Conservation (phyloP, 129 eudicot species). For the Kitagawia praeruptora region DNA sequence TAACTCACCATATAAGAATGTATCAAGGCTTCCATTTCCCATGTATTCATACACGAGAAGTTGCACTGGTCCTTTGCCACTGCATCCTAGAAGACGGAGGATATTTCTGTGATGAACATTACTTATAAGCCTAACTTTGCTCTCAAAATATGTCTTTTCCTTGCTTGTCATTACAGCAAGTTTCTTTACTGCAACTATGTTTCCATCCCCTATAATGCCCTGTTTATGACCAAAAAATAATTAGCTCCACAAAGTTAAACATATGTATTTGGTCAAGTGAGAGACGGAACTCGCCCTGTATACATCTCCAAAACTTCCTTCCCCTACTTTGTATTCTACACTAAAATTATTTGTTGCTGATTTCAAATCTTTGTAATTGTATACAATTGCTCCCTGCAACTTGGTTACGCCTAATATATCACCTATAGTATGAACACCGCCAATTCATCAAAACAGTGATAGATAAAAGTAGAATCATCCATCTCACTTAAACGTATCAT, state of each 20-base stretch:
- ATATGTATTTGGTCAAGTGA: background rate
- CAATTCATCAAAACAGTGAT: background rate
- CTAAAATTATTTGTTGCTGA: constrained; percentile 19
- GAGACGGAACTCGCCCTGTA: constrained; percentile 6
- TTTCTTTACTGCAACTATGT: constrained; percentile 31
- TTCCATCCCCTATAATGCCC: constrained; percentile 30
- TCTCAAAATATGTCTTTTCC: constrained; percentile 31
- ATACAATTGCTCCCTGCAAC: constrained; percentile 22
- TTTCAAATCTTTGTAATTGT: constrained; percentile 9
- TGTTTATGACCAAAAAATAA: background rate
- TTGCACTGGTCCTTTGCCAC: too few species aligned
- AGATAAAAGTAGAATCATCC: background rate
- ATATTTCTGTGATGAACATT: constrained; percentile 37
- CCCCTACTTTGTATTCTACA: constrained; percentile 30
- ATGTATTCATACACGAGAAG: too few species aligned
- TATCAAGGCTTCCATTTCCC: background rate
- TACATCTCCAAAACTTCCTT: constrained; percentile 41
- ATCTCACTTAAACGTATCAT: background rate
- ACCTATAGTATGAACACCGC: constrained; percentile 4
- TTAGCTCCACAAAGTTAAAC: too few species aligned
- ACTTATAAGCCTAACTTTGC: constrained; percentile 36
- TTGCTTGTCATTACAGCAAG: constrained; percentile 20
- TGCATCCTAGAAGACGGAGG: too few species aligned
- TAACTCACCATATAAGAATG: constrained; percentile 10
- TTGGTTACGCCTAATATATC: constrained; percentile 35